Conservation (phyloP, 768 basidiomycete genomes). For the Phanerochaete carnosa region DNA sequence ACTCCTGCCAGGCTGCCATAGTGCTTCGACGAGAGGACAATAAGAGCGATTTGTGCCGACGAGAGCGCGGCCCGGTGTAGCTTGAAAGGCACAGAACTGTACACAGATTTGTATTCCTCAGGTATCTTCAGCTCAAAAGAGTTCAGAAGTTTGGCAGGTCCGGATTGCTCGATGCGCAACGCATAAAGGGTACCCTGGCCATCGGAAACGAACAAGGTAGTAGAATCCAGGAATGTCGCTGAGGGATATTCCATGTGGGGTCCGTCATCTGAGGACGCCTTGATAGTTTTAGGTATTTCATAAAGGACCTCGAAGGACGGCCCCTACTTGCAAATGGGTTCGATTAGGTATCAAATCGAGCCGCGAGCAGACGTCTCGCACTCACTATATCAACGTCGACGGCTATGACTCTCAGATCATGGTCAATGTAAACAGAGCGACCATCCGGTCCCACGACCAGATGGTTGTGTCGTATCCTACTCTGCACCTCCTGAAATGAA, state of each 20-base stretch:
- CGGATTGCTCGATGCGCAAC: constrained; percentile 40
- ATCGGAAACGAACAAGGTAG: constrained; percentile 58
- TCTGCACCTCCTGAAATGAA: constrained; percentile 79
- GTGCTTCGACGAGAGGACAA: constrained; percentile 59
- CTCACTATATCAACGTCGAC: constrained; percentile 61
- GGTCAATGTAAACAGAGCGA: constrained; percentile 66
- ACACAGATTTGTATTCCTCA: constrained; percentile 21
- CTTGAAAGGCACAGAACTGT: constrained; percentile 35
- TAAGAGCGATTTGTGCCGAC: constrained; percentile 38
- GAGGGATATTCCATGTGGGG: constrained; percentile 75
- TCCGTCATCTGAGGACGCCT: constrained; percentile 34
- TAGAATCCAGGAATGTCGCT: constrained; percentile 49
- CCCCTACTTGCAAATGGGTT: background rate
- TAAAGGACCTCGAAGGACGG: constrained; percentile 57
- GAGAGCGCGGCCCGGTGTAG: constrained; percentile 39
- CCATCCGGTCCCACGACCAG: constrained; percentile 48
- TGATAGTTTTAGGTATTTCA: constrained; percentile 55
- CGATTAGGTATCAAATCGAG: background rate
- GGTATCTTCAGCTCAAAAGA: constrained; percentile 42
- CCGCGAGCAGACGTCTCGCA: background rate
- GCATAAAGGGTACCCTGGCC: constrained; percentile 68
- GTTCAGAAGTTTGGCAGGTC: constrained; percentile 45
- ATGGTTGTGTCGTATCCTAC: constrained; percentile 83
- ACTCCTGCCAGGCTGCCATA: constrained; percentile 7
- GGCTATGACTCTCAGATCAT: constrained; percentile 54